Evolutionary conservation across 371 early-diverging fungal genomes (phyloP).

Genomic region (Mortierella sp.): DNA sequence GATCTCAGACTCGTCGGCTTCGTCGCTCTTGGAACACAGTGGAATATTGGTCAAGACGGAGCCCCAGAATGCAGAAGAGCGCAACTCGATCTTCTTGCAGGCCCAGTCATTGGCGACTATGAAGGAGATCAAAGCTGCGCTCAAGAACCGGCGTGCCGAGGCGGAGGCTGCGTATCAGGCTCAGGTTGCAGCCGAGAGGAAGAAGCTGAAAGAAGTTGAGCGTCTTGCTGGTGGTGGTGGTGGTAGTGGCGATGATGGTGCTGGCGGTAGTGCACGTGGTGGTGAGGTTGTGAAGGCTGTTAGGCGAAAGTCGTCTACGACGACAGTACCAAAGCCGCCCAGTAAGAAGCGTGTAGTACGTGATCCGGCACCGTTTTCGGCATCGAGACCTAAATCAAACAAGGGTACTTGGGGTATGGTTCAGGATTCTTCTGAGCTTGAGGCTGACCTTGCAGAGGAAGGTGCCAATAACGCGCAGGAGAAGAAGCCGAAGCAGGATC

Average conservation of each 20-base stretch:
- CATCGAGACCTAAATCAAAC: not conserved
- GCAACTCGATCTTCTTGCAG: conserved; percentile 29
- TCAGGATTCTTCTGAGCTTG: not conserved
- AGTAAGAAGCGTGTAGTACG: not conserved
- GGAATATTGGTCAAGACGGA: not conserved
- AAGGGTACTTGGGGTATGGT: not conserved
- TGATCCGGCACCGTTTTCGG: not conserved
- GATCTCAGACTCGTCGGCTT: not conserved
- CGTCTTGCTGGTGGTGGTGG: conserved; percentile 9
- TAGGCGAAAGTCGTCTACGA: not conserved
- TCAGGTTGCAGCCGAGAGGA: conserved; percentile 60
- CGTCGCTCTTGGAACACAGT: too few relatives aligned
- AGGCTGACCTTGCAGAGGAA: not conserved
- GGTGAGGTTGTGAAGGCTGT: conserved; percentile 16
- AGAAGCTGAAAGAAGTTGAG: conserved; percentile 27
- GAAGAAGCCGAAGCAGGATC: not conserved
- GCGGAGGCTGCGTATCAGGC: conserved; percentile 50
- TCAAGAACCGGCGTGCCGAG: conserved; percentile 18
- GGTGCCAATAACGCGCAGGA: not conserved
- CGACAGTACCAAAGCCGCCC: not conserved
- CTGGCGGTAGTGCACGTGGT: conserved; percentile 4
- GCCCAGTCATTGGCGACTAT: conserved; percentile 42
- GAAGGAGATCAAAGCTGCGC: conserved; percentile 28
- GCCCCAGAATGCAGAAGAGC: conserved; percentile 24
- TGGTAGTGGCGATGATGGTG: conserved; percentile 19